These are phyloP conservation scores for Phaeoacremonium minimum DNA, from an alignment of 2,329 filamentous ascomycete species.

Conservation along the genomic window DNA sequence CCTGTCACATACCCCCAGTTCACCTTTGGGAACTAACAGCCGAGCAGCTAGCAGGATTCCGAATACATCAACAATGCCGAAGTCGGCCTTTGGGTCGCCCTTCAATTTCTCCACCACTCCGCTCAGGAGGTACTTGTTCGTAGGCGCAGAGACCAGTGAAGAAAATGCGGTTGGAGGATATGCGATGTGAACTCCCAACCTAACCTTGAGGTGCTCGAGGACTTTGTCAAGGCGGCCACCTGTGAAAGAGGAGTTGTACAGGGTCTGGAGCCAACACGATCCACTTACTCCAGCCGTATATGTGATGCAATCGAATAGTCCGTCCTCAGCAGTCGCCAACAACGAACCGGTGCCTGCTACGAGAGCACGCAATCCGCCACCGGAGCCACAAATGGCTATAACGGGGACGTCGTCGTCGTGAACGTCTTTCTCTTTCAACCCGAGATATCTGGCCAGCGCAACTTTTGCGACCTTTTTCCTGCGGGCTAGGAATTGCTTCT, in stretches of 20 bases:
- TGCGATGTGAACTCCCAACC: slow-evolving; percentile 84
- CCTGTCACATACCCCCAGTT: slow-evolving; percentile 67
- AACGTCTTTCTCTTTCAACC: slow-evolving; percentile 73
- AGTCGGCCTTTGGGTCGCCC: slow-evolving; percentile 73
- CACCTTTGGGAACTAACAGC: slow-evolving; percentile 80
- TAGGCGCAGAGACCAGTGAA: slow-evolving; percentile 80
- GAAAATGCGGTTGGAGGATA: slow-evolving; percentile 83
- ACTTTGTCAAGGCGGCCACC: slow-evolving; percentile 63
- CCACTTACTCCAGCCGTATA: slow-evolving; percentile 96
- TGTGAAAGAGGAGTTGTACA: slow-evolving; percentile 80
- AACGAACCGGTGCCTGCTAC: slow-evolving; percentile 89
- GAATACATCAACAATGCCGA: slow-evolving; percentile 91
- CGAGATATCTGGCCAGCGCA: slow-evolving; percentile 79
- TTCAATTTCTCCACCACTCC: slow-evolving; percentile 89
- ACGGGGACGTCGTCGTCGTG: slow-evolving; percentile 88
- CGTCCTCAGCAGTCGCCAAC: slow-evolving; percentile 77
- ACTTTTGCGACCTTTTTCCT: slow-evolving; percentile 64
- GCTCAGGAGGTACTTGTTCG: slow-evolving; percentile 84
- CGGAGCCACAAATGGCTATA: slow-evolving; percentile 92
- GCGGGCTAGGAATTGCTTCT: slow-evolving; percentile 67
- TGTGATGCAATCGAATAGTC: slow-evolving; percentile 88
- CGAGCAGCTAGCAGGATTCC: slow-evolving; percentile 80
- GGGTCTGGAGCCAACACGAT: slow-evolving; percentile 88
- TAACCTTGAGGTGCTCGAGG: slow-evolving; percentile 80
- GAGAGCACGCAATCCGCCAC: slow-evolving; percentile 83